Conservation (phyloP, 495 filamentous ascomycete species). For the Penicillium roqueforti region DNA sequence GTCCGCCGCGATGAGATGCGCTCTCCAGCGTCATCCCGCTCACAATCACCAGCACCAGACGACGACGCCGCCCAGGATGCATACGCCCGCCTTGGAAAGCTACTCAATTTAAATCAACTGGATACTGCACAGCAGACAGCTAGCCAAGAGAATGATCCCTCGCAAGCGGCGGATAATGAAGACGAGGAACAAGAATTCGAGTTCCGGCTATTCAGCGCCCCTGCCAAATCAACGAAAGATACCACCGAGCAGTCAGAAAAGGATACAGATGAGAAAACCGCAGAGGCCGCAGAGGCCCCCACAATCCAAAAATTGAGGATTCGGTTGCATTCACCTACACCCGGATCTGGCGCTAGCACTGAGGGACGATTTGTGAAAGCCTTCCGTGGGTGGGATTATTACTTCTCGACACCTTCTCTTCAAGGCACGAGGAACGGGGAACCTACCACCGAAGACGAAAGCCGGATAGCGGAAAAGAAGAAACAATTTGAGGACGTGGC, state of each 20-base stretch:
- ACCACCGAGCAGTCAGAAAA: not conserved
- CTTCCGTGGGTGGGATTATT: constrained; percentile 44
- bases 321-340: constrained; percentile 39
- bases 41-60: constrained; percentile 31
- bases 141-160: constrained; percentile 1
- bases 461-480: constrained; percentile 21
- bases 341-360: constrained; percentile 19
- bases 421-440: constrained; percentile 14
- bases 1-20: constrained; percentile 43
- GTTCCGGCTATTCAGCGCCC: constrained; percentile 44
- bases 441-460: not conserved
- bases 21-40: constrained; percentile 31
- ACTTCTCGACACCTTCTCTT: constrained; percentile 36
- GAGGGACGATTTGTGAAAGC: constrained; percentile 43
- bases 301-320: constrained; percentile 40
- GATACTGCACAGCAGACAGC: constrained; percentile 6
- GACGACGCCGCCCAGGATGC: constrained; percentile 33
- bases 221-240: constrained; percentile 16
- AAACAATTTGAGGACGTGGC: constrained; percentile 41
- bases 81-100: constrained; percentile 34
- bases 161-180: constrained; percentile 15
- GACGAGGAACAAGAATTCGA: constrained; percentile 48
- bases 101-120: constrained; percentile 37
- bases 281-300: not conserved
- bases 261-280: not conserved